Percentiles rank a stretch among this genome's conserved stretches.
Evolutionary conservation across 2,329 filamentous ascomycete species (phyloP).

Genomic region (Xylariaceae sp.): DNA sequence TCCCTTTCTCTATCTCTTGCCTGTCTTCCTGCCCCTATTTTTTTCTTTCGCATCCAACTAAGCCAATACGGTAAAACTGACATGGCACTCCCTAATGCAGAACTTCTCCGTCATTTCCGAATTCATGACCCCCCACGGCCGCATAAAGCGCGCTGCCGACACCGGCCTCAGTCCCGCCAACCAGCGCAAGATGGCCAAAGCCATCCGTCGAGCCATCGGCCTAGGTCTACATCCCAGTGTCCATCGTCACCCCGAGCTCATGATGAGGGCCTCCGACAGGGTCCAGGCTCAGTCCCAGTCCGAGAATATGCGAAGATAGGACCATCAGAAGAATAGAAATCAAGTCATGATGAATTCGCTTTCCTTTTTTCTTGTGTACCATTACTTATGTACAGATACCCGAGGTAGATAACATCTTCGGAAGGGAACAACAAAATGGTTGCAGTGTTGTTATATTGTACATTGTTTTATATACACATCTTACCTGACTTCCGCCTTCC

Average conservation of each 20-base stretch:
- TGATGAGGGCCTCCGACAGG: constrained; percentile 39
- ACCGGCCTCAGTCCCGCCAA: constrained; percentile 85
- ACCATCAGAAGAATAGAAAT: too few species aligned
- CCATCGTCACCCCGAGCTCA: constrained; percentile 80
- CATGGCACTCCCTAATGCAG: constrained; percentile 42
- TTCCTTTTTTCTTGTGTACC: constrained; percentile 16
- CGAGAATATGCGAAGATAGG: too few species aligned
- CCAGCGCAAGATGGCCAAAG: constrained; percentile 90
- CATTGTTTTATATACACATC: constrained; percentile 32
- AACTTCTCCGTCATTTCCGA: constrained; percentile 92
- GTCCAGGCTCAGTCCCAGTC: constrained; percentile 18
- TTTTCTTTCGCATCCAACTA: too few species aligned
- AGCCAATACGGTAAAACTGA: neutral
- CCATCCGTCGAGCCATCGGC: constrained; percentile 81
- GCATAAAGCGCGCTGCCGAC: constrained; percentile 71
- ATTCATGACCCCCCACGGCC: constrained; percentile 78
- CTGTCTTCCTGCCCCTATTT: neutral
- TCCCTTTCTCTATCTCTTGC: neutral
- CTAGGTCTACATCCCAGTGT: constrained; percentile 90
- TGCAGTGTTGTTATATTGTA: too few species aligned
- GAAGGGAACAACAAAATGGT: too few species aligned
- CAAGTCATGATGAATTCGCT: too few species aligned
- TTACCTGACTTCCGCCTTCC: constrained; percentile 46
- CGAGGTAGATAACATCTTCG: too few species aligned
- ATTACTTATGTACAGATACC: constrained; percentile 34